Conservation (phyloP, 129 eudicot species). For the Tagetes patula region DNA sequence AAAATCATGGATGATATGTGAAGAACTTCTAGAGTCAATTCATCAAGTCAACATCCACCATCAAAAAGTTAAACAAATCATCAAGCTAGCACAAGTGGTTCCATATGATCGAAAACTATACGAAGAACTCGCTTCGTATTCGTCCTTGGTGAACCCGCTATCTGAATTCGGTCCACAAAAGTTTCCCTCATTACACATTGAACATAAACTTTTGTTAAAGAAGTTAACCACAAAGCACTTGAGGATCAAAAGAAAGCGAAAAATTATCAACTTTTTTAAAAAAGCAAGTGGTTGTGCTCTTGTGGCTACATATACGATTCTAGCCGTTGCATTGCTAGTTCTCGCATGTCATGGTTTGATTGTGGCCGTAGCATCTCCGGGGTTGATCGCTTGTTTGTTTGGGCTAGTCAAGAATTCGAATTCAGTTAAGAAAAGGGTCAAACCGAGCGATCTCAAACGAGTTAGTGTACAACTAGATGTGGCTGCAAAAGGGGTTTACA, state of each 20-base stretch:
- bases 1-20: conserved; percentile 60
- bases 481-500: conserved; percentile 74
- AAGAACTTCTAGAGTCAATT: conserved; percentile 51
- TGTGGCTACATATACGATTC: conserved; percentile 36
- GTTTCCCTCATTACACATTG: conserved; percentile 40
- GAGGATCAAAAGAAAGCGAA: conserved; percentile 40
- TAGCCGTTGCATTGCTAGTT: conserved; percentile 43
- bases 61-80: conserved; percentile 32
- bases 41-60: conserved; percentile 51
- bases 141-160: conserved; percentile 49
- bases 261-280: conserved; percentile 33
- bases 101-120: conserved; percentile 9
- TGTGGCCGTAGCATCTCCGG: conserved; percentile 50
- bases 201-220: conserved; percentile 35
- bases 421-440: conserved; percentile 3
- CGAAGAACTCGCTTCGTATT: conserved; percentile 44
- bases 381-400: conserved; percentile 34
- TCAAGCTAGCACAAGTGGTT: conserved; percentile 32
- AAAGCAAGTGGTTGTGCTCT: conserved; percentile 33
- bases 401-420: conserved; percentile 28
- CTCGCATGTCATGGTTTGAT: conserved; percentile 51
- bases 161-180: conserved; percentile 29
- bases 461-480: conserved; percentile 55
- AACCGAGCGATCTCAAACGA: conserved; percentile 30
- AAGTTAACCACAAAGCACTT: conserved; percentile 42